phyloP scores from a whole-genome alignment of 140 eudicot genomes.

The Flaveria floridana region DNA sequence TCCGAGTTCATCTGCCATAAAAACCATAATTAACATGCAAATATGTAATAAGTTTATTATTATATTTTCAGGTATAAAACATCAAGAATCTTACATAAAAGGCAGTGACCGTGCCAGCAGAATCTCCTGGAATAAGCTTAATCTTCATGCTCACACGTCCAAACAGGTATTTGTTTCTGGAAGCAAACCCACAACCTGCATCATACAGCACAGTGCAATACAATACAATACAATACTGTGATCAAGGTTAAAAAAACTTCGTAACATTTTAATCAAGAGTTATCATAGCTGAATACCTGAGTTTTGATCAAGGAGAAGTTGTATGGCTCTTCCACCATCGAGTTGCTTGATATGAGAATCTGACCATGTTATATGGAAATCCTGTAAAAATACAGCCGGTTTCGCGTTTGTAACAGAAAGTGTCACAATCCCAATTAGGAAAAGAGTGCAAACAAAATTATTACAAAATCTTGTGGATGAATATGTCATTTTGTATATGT shows the following conservation, averaged over 20 bases:
- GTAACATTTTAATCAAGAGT: background rate
- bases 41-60: background rate
- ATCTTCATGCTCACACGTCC: slow-evolving; percentile 88
- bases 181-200: slow-evolving; percentile 82
- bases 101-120: slow-evolving; percentile 91
- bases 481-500: slow-evolving; percentile 27
- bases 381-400: slow-evolving; percentile 77
- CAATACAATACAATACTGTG: background rate
- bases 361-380: slow-evolving; percentile 73
- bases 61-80: background rate
- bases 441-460: slow-evolving; percentile 12
- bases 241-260: background rate
- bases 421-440: slow-evolving; percentile 28
- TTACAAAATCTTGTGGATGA: slow-evolving; percentile 16
- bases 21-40: background rate
- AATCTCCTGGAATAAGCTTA: slow-evolving; percentile 83
- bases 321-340: slow-evolving; percentile 78
- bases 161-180: slow-evolving; percentile 57
- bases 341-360: slow-evolving; percentile 69
- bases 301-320: slow-evolving; percentile 71
- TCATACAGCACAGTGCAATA: background rate
- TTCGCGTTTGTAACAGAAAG: slow-evolving; percentile 36
- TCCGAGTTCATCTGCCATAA: slow-evolving; percentile 79
- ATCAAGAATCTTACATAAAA: slow-evolving; percentile 53
- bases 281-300: slow-evolving; percentile 48